Evolutionary conservation across 345 rosid genomes (phyloP).

Genomic region (Mercurialis annua): DNA sequence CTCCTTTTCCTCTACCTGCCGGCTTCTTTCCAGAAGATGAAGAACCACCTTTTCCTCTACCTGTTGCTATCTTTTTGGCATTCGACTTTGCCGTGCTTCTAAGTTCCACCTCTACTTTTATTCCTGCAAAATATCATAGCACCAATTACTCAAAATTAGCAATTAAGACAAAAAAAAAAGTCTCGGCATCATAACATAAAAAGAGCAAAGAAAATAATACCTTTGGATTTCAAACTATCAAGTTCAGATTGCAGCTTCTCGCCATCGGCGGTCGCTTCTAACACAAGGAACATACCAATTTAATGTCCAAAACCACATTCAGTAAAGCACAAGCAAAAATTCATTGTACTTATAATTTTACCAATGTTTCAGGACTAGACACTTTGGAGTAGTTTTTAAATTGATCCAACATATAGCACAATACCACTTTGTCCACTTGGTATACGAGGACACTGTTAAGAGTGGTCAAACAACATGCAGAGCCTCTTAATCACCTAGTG

Average conservation of each 20-base stretch:
- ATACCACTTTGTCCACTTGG: too few species aligned
- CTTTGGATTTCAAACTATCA: slow-evolving; percentile 67
- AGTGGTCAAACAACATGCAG: too few species aligned
- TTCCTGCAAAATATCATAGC: slow-evolving; percentile 35
- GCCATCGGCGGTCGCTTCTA: slow-evolving; percentile 47
- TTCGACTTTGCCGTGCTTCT: slow-evolving; percentile 52
- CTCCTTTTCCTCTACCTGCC: slow-evolving; percentile 61
- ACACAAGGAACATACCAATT: slow-evolving; percentile 4
- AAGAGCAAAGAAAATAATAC: slow-evolving; percentile 16
- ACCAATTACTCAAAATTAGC: not conserved
- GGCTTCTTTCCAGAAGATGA: slow-evolving; percentile 19
- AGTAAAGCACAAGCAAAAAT: too few species aligned
- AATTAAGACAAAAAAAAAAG: not conserved
- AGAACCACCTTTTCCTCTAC: slow-evolving; percentile 26
- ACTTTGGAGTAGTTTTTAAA: too few species aligned
- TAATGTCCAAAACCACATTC: not conserved
- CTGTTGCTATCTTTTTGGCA: slow-evolving; percentile 37
- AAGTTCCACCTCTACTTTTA: slow-evolving; percentile 72
- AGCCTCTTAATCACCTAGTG: too few species aligned
- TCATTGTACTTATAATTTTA: not conserved
- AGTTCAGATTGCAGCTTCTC: slow-evolving; percentile 71
- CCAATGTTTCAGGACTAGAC: too few species aligned
- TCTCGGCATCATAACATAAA: too few species aligned
- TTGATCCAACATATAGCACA: too few species aligned
- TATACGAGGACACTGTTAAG: too few species aligned